A percentile compares a stretch with the other conserved stretches of the same genome.
Evolutionary conservation across 139 green algal species (phyloP).

Genomic region (Nannochloris sp.): DNA sequence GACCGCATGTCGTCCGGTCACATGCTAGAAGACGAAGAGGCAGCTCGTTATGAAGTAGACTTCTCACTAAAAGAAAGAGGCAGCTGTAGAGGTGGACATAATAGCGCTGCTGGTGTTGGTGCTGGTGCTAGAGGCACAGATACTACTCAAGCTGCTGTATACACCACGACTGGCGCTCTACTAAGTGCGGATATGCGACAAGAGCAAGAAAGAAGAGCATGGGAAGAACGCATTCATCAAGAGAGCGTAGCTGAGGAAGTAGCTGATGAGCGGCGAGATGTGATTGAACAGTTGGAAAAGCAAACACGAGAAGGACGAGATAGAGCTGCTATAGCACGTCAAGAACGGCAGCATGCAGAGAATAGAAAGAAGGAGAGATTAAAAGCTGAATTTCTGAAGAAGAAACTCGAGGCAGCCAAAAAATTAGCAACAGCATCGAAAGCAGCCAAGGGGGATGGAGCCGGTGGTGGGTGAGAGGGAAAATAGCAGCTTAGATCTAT

Average conservation of each 20-base stretch:
- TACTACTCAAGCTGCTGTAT: too few relatives aligned
- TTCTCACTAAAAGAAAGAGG: too few relatives aligned
- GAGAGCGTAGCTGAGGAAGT: not conserved
- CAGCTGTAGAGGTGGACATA: too few relatives aligned
- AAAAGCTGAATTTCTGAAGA: slow-evolving; percentile 2
- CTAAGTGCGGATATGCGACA: not conserved
- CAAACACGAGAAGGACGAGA: not conserved
- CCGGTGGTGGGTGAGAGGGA: slow-evolving; percentile 1
- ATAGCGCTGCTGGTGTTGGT: slow-evolving; percentile 39
- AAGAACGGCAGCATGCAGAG: not conserved
- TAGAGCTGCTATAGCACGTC: not conserved
- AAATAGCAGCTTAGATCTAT: too few relatives aligned
- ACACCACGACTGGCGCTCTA: too few relatives aligned
- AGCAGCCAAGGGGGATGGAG: too few relatives aligned
- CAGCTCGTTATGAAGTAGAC: not conserved
- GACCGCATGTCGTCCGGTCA: slow-evolving; percentile 42
- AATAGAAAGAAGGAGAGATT: not conserved
- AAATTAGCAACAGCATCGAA: too few relatives aligned
- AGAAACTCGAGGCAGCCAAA: not conserved
- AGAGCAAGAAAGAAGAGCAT: not conserved
- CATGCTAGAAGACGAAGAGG: not conserved
- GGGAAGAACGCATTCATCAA: not conserved
- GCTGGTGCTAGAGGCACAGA: too few relatives aligned
- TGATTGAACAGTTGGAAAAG: not conserved
- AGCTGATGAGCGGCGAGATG: not conserved